These are phyloP conservation scores for Ophiocordyceps camponoti-saundersi DNA, from an alignment of 2,329 filamentous ascomycete species.

Conservation along the genomic window DNA sequence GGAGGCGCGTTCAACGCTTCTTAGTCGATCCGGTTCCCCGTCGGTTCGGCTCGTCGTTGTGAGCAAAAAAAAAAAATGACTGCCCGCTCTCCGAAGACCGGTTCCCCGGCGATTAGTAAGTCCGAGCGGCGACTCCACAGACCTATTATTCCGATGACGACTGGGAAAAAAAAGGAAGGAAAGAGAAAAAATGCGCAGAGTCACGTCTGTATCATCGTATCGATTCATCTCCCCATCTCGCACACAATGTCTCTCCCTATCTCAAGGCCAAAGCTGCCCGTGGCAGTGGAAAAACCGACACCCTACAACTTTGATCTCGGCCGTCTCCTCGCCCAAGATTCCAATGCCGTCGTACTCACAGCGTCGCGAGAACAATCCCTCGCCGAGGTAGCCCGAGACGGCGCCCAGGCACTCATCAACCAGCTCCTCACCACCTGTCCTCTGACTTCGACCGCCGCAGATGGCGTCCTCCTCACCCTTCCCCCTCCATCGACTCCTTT, in stretches of 20 bases:
- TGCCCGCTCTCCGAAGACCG: neutral
- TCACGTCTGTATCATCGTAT: neutral
- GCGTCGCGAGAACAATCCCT: conserved; percentile 31
- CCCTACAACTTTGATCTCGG: conserved; percentile 90
- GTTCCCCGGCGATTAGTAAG: neutral
- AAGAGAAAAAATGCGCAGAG: neutral
- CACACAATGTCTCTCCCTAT: conserved; percentile 14
- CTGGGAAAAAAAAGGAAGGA: neutral
- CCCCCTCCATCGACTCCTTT: conserved; percentile 53
- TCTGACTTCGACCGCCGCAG: conserved; percentile 47
- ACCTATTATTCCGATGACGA: neutral
- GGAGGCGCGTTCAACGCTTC: neutral
- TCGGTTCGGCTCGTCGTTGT: neutral
- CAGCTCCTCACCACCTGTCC: conserved; percentile 82
- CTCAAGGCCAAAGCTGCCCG: conserved; percentile 33
- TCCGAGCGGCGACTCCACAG: neutral
- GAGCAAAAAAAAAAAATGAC: neutral
- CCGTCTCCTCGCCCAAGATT: conserved; percentile 70
- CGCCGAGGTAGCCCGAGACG: conserved; percentile 62
- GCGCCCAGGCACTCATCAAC: conserved; percentile 83
- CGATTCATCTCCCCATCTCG: neutral
- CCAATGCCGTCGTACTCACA: conserved; percentile 54
- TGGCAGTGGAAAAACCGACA: conserved; percentile 63
- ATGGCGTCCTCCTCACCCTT: conserved; percentile 63
- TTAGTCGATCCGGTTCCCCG: neutral